Conservation (phyloP, 2,329 filamentous ascomycete species). For the Grosmannia clavigera region DNA sequence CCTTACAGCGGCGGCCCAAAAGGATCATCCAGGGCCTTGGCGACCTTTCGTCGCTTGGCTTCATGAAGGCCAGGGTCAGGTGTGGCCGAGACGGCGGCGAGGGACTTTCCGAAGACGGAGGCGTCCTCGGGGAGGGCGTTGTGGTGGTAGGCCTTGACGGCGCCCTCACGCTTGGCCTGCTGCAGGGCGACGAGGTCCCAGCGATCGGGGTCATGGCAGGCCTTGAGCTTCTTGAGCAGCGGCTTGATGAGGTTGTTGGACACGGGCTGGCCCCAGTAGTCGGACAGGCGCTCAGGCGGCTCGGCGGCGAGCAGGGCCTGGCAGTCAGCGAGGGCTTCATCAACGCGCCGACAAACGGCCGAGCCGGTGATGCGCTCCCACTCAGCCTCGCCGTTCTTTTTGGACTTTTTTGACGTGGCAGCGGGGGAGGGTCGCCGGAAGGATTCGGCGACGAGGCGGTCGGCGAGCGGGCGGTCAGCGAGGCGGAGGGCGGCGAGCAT, state of each 20-base stretch:
- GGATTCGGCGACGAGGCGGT: slow-evolving; percentile 31
- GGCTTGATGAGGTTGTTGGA: slow-evolving; percentile 39
- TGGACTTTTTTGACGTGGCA: neutral
- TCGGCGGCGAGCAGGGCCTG: slow-evolving; percentile 43
- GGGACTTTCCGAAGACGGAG: slow-evolving; percentile 27
- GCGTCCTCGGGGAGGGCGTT: slow-evolving; percentile 24
- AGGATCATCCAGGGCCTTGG: slow-evolving; percentile 26
- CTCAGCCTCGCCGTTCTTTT: slow-evolving; percentile 7
- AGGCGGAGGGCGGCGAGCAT: slow-evolving; percentile 72
- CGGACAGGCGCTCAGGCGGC: slow-evolving; percentile 39
- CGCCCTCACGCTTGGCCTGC: slow-evolving; percentile 46
- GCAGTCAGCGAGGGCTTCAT: slow-evolving; percentile 36
- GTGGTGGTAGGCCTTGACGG: slow-evolving; percentile 17
- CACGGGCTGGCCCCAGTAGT: slow-evolving; percentile 40
- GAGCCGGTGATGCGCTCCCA: slow-evolving; percentile 16
- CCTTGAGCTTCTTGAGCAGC: slow-evolving; percentile 56
- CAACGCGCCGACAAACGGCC: slow-evolving; percentile 33
- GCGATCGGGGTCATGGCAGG: slow-evolving; percentile 62
- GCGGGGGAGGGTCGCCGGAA: slow-evolving; percentile 16
- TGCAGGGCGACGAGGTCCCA: slow-evolving; percentile 60
- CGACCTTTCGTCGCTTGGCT: slow-evolving; percentile 33
- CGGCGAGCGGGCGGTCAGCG: slow-evolving; percentile 53
- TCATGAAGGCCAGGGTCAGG: slow-evolving; percentile 15
- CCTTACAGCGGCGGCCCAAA: slow-evolving; percentile 32
- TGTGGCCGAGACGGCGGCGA: slow-evolving; percentile 12